These are phyloP conservation scores for Fusarium nelsonii DNA, from an alignment of 2,329 filamentous ascomycete species.

Conservation along the genomic window DNA sequence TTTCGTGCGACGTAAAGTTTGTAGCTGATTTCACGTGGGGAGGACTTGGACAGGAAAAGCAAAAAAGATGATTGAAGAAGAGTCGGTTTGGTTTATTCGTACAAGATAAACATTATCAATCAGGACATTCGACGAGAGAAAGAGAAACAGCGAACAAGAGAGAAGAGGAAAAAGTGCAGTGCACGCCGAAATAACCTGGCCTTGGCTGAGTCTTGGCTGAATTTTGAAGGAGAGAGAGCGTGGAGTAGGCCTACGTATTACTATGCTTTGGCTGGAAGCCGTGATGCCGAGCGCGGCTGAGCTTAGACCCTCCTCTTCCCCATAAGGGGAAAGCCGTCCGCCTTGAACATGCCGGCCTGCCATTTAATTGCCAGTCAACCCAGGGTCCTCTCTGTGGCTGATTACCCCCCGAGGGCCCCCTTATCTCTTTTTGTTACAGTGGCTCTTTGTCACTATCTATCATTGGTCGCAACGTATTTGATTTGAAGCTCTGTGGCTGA, in stretches of 20 bases:
- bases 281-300: conserved; percentile 50
- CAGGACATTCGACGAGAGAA: conserved; percentile 19
- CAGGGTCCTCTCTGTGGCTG: conserved; percentile 48
- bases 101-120: conserved; percentile 42
- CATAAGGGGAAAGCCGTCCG: conserved; percentile 35
- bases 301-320: conserved; percentile 36
- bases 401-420: conserved; percentile 18
- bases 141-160: conserved; percentile 23
- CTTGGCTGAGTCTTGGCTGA: conserved; percentile 33
- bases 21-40: neutral
- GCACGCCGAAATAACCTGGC: conserved; percentile 25
- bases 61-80: conserved; percentile 17
- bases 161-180: conserved; percentile 16
- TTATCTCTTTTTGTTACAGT: conserved; percentile 24
- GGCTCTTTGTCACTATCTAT: neutral
- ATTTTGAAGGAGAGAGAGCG: conserved; percentile 46
- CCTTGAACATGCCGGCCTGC: conserved; percentile 21
- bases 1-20: conserved; percentile 12
- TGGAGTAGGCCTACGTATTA: conserved; percentile 47
- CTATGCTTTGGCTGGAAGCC: conserved; percentile 33
- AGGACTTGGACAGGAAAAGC: neutral
- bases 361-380: conserved; percentile 22
- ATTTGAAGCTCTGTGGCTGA: conserved; percentile 17
- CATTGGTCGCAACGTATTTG: conserved; percentile 21
- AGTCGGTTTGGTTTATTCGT: conserved; percentile 32